Evolutionary conservation across 805 yeast species (phyloP).

Genomic region (Yarrowia hollandica): DNA sequence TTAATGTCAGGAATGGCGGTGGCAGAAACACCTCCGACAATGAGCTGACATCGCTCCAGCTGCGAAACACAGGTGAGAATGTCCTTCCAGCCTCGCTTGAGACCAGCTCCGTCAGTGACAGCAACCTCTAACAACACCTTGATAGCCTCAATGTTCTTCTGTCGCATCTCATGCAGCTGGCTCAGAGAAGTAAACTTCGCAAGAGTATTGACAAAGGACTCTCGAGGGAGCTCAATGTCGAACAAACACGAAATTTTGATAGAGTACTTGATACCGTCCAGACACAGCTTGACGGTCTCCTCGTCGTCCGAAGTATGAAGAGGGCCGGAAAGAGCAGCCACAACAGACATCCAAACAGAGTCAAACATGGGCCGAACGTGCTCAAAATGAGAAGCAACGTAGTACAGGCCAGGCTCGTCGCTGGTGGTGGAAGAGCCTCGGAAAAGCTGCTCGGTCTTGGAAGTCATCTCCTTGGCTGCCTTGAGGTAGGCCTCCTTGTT

Average conservation of each 20-base stretch:
- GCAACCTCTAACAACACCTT: constrained; percentile 73
- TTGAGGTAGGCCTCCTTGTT: constrained; percentile 83
- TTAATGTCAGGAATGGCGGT: constrained; percentile 82
- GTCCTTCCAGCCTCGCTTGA: constrained; percentile 81
- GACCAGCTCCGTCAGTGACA: constrained; percentile 70
- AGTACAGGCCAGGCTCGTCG: constrained; percentile 55
- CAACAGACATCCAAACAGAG: constrained; percentile 92
- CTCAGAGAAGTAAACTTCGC: constrained; percentile 82
- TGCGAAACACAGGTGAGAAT: constrained; percentile 81
- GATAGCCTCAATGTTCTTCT: constrained; percentile 81
- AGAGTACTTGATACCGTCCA: constrained; percentile 84
- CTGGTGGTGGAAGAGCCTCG: constrained; percentile 50
- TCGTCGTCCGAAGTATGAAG: constrained; percentile 79
- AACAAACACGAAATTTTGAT: constrained; percentile 81
- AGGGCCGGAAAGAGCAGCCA: constrained; percentile 93
- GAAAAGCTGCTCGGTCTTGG: constrained; percentile 83
- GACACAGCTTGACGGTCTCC: constrained; percentile 55
- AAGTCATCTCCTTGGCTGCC: constrained; percentile 89
- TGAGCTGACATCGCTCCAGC: constrained; percentile 83
- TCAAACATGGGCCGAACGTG: constrained; percentile 94
- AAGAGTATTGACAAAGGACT: constrained; percentile 85
- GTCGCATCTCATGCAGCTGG: constrained; percentile 72
- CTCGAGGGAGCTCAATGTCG: constrained; percentile 78
- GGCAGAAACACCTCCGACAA: constrained; percentile 84
- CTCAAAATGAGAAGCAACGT: constrained; percentile 81